phyloP scores from a whole-genome alignment of 208 protist species.

The Porcisia deanei region DNA sequence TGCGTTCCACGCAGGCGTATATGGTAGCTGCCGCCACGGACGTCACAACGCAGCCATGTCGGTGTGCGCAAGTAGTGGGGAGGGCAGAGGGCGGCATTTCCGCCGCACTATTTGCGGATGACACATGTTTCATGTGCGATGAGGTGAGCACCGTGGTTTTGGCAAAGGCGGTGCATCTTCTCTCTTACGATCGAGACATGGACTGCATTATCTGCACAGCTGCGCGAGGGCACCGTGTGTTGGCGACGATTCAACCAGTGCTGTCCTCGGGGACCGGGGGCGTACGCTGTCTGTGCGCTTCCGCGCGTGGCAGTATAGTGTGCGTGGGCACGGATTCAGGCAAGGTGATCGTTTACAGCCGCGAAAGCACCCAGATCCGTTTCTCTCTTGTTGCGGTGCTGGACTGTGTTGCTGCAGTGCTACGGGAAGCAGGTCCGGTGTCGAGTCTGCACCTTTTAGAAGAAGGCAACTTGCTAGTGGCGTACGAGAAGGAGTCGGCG shows the following conservation, averaged over 20 bases:
- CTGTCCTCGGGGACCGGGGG: conserved; percentile 42
- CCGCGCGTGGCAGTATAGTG: conserved; percentile 51
- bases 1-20: conserved; percentile 35
- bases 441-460: conserved; percentile 39
- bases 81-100: not conserved
- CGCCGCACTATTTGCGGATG: not conserved
- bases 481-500: conserved; percentile 26
- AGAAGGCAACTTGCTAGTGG: conserved; percentile 43
- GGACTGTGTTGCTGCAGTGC: conserved; percentile 17
- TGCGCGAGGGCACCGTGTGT: conserved; percentile 18
- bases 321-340: conserved; percentile 52
- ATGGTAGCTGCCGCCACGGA: conserved; percentile 28
- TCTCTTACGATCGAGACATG: conserved; percentile 36
- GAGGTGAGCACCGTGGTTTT: conserved; percentile 16
- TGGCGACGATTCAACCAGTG: conserved; percentile 39
- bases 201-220: conserved; percentile 40
- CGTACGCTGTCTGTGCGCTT: conserved; percentile 45
- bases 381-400: conserved; percentile 47
- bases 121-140: conserved; percentile 23
- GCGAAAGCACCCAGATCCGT: conserved; percentile 17
- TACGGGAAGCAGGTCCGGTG: conserved; percentile 19
- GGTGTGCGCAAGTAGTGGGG: conserved; percentile 18
- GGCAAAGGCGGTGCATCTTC: conserved; percentile 22
- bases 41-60: conserved; percentile 20
- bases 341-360: conserved; percentile 52